A percentile compares a stretch with the other conserved stretches of the same genome.
Conservation (phyloP, 306 rosid species). For the Glycine soja region DNA sequence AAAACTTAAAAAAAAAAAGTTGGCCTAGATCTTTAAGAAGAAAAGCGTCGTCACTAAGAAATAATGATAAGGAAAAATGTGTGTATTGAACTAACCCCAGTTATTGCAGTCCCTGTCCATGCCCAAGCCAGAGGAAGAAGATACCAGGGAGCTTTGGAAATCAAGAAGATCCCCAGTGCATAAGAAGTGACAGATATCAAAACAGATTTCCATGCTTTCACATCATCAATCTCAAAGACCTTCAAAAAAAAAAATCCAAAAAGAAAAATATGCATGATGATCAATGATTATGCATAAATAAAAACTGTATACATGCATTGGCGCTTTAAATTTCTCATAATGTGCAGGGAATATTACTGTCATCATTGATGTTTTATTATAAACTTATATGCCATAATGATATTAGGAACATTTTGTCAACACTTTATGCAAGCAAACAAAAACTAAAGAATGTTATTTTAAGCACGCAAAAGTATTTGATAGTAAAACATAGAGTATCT, state of each 20-base stretch:
- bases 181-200: conserved; percentile 85
- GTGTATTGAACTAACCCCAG: conserved; percentile 81
- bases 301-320: not conserved
- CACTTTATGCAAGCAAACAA: conserved; percentile 27
- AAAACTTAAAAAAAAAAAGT: conserved; percentile 20
- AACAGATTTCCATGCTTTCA: conserved; percentile 85
- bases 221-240: conserved; percentile 90
- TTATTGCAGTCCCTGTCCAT: conserved; percentile 96
- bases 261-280: conserved; percentile 21
- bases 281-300: not conserved
- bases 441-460: not conserved
- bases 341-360: not conserved
- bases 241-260: conserved; percentile 42
- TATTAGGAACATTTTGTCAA: conserved; percentile 31
- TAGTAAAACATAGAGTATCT: not conserved
- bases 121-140: conserved; percentile 99
- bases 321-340: not conserved
- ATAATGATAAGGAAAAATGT: conserved; percentile 33
- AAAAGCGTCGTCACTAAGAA: not conserved
- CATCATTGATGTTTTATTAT: conserved; percentile 3
- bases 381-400: conserved; percentile 1
- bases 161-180: conserved; percentile 80
- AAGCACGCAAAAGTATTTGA: not conserved
- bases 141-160: conserved; percentile 95
- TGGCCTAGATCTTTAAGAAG: conserved; percentile 3